Evolutionary conservation across 495 filamentous ascomycete genomes (phyloP), one percentile per base, ranked within the genome.

Genomic region (Xylaria intraflava): DNA sequence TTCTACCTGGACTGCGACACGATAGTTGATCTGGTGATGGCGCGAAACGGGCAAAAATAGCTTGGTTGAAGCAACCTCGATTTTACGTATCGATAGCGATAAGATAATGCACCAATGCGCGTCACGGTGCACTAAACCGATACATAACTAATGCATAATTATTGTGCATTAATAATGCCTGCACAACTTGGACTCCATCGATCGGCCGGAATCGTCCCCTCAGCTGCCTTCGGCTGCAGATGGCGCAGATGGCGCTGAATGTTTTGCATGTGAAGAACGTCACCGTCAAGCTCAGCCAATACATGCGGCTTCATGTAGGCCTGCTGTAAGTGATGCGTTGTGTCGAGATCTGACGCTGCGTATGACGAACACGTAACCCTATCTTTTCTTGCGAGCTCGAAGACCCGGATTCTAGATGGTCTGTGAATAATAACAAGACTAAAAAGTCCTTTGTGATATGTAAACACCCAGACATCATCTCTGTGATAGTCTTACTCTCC

Each of bases 1-100:
- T n/a, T n/a, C n/a, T n/a, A n/a, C n/a, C n/a, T 41, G 29, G 51
- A 26, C 38, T 46, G 26, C 42, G 12, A 47, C 44, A 14, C 41
- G 27, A 6, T 59, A 39, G 17, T 46, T 14, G 14, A 17, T 55
- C 9, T 23, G 29, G 33, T 24, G 36, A 48, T 36, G 19, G 45
- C 36, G 31, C 31, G 22, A 36, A 22, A 27, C 22, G 20, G 33
- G 24, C 33, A 54, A 55, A 47, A 53, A 29, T 46, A 46, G 4
- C 35, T 38, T 16, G 35, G 1, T 38, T 38, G 35, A 19, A n/a
- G 36, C 9, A 38, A 31, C 49, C 30, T 30, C 33, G 36, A 45
- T 12, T 39, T 46, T 53, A 5, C 24, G 45, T 53, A 53, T 53
- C 51, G 51, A 53, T 53, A 53, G 30, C 20, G 51, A 53, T 40